These are phyloP conservation scores for Colletotrichum abscissum DNA, from an alignment of 2,329 filamentous ascomycete genomes.

Conservation along the genomic window DNA sequence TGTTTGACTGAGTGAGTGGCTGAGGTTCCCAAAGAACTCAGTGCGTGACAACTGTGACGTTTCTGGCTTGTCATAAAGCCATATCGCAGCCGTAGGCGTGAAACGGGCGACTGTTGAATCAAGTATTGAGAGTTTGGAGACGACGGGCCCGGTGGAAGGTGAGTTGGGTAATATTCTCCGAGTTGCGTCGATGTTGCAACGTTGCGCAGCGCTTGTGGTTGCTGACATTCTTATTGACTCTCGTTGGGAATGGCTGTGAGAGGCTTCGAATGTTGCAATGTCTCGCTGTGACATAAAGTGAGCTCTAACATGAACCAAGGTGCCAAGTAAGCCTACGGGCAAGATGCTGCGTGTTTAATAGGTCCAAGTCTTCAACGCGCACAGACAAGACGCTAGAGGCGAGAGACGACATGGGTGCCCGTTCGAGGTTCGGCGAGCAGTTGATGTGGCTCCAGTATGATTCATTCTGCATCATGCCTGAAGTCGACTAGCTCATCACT, in stretches of 20 bases:
- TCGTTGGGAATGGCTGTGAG: not conserved
- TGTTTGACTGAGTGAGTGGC: slow-evolving; percentile 45
- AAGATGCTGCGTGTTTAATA: not conserved
- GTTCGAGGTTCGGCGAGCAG: not conserved
- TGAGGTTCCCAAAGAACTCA: slow-evolving; percentile 7
- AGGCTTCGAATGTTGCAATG: not conserved
- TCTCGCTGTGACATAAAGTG: not conserved
- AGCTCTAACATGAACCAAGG: not conserved
- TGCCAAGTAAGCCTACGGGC: too few relatives aligned
- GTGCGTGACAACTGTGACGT: not conserved
- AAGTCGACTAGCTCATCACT: not conserved
- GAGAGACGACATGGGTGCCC: not conserved
- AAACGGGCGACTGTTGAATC: slow-evolving; percentile 57
- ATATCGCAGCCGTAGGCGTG: slow-evolving; percentile 52
- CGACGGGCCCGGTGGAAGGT: not conserved
- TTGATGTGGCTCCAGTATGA: slow-evolving; percentile 11
- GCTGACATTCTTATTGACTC: not conserved
- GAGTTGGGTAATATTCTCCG: slow-evolving; percentile 10
- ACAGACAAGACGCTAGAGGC: not conserved
- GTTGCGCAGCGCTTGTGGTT: too few relatives aligned
- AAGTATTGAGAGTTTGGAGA: slow-evolving; percentile 49
- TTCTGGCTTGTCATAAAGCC: slow-evolving; percentile 52
- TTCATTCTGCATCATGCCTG: slow-evolving; percentile 19
- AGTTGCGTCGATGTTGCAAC: not conserved
- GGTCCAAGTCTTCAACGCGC: too few relatives aligned